A percentile compares a stretch with the other conserved stretches of the same genome.
Evolutionary conservation across 148 eudicot species (phyloP).

Genomic region (Rhododendron simsii): DNA sequence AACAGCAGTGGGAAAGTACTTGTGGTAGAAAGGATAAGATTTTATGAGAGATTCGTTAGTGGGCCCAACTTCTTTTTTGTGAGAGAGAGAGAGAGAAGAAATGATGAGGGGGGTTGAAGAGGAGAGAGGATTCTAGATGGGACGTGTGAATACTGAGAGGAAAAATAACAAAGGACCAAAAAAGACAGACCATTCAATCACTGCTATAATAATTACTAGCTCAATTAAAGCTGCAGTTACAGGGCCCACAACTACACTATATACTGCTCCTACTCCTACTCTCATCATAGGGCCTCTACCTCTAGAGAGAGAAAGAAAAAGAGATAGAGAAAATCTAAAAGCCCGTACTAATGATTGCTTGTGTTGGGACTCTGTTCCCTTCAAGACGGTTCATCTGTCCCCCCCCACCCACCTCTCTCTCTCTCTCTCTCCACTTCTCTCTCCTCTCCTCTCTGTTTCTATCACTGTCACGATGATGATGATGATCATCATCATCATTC

Average conservation of each 20-base stretch:
- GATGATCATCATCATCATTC: neutral
- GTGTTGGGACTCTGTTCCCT: slow-evolving; percentile 11
- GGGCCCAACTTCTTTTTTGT: neutral
- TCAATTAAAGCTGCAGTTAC: neutral
- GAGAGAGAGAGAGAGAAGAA: neutral
- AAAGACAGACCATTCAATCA: slow-evolving; percentile 13
- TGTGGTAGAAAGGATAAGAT: neutral
- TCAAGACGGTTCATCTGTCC: slow-evolving; percentile 10
- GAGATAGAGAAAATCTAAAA: neutral
- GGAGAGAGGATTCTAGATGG: neutral
- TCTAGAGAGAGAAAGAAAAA: neutral
- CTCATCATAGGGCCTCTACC: neutral
- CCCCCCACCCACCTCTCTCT: neutral
- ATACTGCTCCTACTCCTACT: neutral
- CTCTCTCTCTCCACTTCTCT: neutral
- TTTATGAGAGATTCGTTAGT: neutral
- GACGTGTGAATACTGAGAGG: neutral
- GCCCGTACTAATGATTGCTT: slow-evolving; percentile 12
- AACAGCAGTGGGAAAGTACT: too few relatives aligned
- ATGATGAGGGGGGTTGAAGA: neutral
- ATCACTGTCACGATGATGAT: neutral
- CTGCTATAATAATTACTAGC: slow-evolving; percentile 4
- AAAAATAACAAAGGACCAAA: neutral
- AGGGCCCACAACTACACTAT: neutral
- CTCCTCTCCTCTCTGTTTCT: neutral